Evolutionary conservation across 164 flowering plant species (phyloP), one percentile per base, ranked within the genome.

Genomic region (Vitis cinerea): DNA sequence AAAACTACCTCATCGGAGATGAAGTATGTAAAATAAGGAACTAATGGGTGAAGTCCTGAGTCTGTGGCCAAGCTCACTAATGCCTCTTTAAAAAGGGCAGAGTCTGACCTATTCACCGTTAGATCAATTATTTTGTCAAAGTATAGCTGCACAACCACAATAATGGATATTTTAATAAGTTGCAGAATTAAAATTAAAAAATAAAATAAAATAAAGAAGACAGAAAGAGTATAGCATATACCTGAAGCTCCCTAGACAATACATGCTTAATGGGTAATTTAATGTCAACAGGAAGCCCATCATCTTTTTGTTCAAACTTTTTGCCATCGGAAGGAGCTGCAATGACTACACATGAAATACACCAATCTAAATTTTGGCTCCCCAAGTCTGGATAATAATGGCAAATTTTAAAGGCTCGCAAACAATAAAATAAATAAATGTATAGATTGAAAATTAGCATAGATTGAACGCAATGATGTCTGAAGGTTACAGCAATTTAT

Each of bases 231-330:
- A 54, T 13, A 10, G 29, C 10, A 64, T 50, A 23, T 76, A 90
- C 97, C 97, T 92, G 98, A 70, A 96, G 94, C 75, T 96, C 99
- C 75, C 87, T 89, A 57, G 99, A 94, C 23, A 92, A 70, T 47
- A 91, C 88, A 79, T 92, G 99, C 83, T 86, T 94, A 54, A 92
- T 88, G 54, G 97, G 97, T 76, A 90, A 71, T 76, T 82, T 92
- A 64, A 92, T 83, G 67, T 94, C 95, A 79, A 86, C 85, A 44
- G 91, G 92, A 66, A 78, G 75, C 64, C 79, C 94, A 69, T 90
- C 97, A 37, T 87, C 92, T 70, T 88, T 88, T 63, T 81, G 85
- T 72, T 89, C 91, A 17, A 78, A 12, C 61, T 79, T 84, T 71
- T 85, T 89, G 65, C 67, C 79, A 65, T 87, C 89, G 63, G 91